phyloP scores from a whole-genome alignment of 1,284 basidiomycete species.

The Agroathelia rolfsii region DNA sequence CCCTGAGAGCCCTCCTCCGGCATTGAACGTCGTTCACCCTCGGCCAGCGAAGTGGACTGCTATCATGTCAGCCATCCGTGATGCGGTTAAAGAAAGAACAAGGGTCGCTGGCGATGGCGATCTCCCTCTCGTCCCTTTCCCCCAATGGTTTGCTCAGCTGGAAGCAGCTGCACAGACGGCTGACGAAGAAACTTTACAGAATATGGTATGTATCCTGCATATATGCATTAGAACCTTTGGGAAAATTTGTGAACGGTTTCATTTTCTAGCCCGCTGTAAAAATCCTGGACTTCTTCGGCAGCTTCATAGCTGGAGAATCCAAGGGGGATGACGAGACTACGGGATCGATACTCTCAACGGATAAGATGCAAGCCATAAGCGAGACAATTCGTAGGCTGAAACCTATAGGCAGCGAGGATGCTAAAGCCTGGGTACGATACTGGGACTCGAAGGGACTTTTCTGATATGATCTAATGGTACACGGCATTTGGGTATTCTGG shows the following conservation, averaged over 20 bases:
- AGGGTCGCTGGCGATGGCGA: constrained; percentile 7
- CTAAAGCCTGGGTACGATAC: constrained; percentile 17
- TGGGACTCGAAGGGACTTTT: constrained; percentile 14
- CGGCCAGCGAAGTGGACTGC: constrained; percentile 21
- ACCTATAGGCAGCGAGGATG: constrained; percentile 15
- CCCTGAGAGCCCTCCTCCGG: constrained; percentile 10
- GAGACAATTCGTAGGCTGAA: constrained; percentile 14
- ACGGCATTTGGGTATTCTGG: too few species aligned
- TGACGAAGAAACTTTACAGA: constrained; percentile 12
- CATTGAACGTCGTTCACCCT: constrained; percentile 28
- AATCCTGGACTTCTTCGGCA: constrained; percentile 24
- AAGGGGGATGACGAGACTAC: too few species aligned
- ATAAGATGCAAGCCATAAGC: constrained; percentile 15
- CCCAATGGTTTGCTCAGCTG: constrained; percentile 21
- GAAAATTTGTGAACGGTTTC: too few species aligned
- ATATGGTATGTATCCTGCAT: constrained; percentile 16
- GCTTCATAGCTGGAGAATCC: too few species aligned
- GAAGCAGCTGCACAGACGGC: constrained; percentile 13
- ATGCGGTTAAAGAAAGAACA: constrained; percentile 15
- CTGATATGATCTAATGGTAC: too few species aligned
- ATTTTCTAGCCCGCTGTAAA: constrained; percentile 29
- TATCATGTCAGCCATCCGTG: constrained; percentile 17
- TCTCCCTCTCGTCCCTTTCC: constrained; percentile 20
- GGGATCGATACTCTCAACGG: too few species aligned
- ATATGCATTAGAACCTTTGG: too few species aligned